These are phyloP conservation scores for Colletotrichum truncatum DNA, from an alignment of 2,329 filamentous ascomycete species.

Conservation along the genomic window DNA sequence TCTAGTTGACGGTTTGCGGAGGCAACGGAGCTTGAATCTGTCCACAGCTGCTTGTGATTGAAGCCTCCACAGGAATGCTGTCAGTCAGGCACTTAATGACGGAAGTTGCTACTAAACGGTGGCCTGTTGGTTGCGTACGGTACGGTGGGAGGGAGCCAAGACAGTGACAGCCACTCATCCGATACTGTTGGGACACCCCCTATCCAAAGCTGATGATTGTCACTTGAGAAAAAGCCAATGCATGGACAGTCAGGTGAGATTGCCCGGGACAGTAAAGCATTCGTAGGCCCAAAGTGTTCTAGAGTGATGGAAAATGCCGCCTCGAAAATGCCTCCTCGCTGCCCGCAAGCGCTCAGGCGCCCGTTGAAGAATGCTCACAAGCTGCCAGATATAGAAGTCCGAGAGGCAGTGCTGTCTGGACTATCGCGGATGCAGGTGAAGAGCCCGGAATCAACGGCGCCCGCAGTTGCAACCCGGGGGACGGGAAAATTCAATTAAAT, in stretches of 20 bases:
- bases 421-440: background rate
- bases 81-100: background rate
- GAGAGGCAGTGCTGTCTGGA: conserved; percentile 7
- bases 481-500: conserved; percentile 25
- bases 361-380: conserved; percentile 2
- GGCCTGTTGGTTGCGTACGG: background rate
- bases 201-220: background rate
- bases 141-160: conserved; percentile 27
- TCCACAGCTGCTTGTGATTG: background rate
- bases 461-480: conserved; percentile 14
- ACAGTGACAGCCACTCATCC: conserved; percentile 18
- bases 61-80: background rate
- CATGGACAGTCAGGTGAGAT: background rate
- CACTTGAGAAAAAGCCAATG: background rate
- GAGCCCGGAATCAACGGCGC: conserved; percentile 6
- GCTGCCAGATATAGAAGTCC: conserved; percentile 20
- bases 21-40: background rate
- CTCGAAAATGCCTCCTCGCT: background rate
- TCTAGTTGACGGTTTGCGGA: background rate
- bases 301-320: conserved; percentile 9
- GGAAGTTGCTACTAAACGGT: background rate
- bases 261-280: background rate
- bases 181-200: background rate
- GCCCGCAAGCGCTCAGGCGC: conserved; percentile 18
- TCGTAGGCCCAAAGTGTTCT: background rate